phyloP scores from a whole-genome alignment of 2,329 filamentous ascomycete genomes.

The Cercospora zeina region DNA sequence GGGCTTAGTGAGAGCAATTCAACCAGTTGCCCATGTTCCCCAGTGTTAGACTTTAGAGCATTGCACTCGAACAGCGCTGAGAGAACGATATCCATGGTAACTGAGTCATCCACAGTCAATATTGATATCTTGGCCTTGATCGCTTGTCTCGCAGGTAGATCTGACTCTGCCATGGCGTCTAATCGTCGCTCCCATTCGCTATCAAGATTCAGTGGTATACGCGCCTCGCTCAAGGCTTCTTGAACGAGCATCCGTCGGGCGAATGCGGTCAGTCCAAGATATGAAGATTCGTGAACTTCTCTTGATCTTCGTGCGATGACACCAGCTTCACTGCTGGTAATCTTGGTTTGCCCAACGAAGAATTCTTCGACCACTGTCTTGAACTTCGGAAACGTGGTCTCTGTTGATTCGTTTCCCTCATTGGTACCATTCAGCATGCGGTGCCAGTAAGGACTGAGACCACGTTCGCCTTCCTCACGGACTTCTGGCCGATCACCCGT shows the following conservation, averaged over 20 bases:
- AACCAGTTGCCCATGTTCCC: constrained; percentile 44
- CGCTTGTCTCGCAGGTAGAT: constrained; percentile 62
- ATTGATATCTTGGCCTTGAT: constrained; percentile 56
- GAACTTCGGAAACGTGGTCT: constrained; percentile 48
- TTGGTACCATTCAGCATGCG: constrained; percentile 57
- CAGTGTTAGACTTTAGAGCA: constrained; percentile 38
- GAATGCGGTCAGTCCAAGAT: constrained; percentile 35
- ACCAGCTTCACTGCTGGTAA: constrained; percentile 32
- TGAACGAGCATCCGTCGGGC: constrained; percentile 59
- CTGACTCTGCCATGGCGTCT: constrained; percentile 69
- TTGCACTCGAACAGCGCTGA: constrained; percentile 32
- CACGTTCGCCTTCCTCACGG: constrained; percentile 83
- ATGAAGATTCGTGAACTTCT: constrained; percentile 30
- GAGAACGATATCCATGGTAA: constrained; percentile 34
- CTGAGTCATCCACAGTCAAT: constrained; percentile 44
- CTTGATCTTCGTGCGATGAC: constrained; percentile 28
- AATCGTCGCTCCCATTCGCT: constrained; percentile 83
- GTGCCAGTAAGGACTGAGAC: constrained; percentile 78
- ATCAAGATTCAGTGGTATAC: constrained; percentile 53
- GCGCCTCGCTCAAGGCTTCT: constrained; percentile 52
- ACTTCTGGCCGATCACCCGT: constrained; percentile 75
- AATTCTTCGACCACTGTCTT: constrained; percentile 48
- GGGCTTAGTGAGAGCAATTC: constrained; percentile 59
- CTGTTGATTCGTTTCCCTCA: constrained; percentile 28
- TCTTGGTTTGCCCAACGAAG: constrained; percentile 41